phyloP scores from a whole-genome alignment of 371 early-diverging fungal species.

The Rhizopus stolonifer region DNA sequence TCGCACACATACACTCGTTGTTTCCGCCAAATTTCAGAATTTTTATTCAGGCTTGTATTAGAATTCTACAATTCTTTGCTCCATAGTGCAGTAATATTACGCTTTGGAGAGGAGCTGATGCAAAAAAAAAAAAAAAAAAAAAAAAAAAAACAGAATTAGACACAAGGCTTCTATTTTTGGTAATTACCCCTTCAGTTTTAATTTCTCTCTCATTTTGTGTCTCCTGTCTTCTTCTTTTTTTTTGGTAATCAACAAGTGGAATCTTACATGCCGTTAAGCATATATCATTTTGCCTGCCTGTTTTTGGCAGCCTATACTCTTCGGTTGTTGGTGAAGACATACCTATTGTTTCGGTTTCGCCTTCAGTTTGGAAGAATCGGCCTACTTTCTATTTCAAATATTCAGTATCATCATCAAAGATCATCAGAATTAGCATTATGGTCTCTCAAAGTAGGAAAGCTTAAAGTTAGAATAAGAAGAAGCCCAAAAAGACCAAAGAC shows the following conservation, averaged over 20 bases:
- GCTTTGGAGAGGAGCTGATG: too few relatives aligned
- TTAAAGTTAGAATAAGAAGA: conserved; percentile 39
- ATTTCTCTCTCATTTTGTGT: neutral
- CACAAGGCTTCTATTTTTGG: neutral
- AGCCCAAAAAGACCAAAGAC: conserved; percentile 14
- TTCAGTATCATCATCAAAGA: conserved; percentile 36
- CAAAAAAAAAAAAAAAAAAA: too few relatives aligned
- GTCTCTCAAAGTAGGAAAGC: conserved; percentile 39
- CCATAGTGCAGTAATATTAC: too few relatives aligned
- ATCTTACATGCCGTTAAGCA: conserved; percentile 13
- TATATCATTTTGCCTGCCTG: conserved; percentile 14
- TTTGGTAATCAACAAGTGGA: neutral
- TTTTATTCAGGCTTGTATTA: too few relatives aligned
- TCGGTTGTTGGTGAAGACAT: conserved; percentile 10
- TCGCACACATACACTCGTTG: too few relatives aligned
- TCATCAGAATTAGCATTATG: conserved; percentile 18
- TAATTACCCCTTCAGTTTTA: neutral
- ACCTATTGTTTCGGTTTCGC: conserved; percentile 37
- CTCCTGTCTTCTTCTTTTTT: neutral
- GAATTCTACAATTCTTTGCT: too few relatives aligned
- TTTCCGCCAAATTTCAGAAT: too few relatives aligned
- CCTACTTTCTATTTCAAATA: conserved; percentile 41
- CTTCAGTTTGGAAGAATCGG: conserved; percentile 42
- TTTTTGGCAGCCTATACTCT: conserved; percentile 5
- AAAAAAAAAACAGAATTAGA: too few relatives aligned